Base-by-base conservation (phyloP, 495 filamentous ascomycete genomes). In the Neurospora sp. region DNA sequence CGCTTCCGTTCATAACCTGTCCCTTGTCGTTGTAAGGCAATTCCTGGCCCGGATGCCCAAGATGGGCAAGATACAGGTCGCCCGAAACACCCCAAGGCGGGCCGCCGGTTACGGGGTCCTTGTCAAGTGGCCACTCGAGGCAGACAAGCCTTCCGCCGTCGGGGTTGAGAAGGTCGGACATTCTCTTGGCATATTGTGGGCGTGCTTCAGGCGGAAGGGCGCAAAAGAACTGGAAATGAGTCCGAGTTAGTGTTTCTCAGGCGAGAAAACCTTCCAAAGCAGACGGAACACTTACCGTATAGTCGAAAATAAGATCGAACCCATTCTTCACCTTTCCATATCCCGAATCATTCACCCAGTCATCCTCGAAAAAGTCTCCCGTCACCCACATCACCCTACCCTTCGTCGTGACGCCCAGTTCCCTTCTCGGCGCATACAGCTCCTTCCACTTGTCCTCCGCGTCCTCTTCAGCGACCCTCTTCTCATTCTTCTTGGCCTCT, bases 231-330 rank as follows among this genome's bases (percentile, higher is more conserved):
- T 93, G 74, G 38, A 11, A 16, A 16, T 16, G 31, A 18, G 23
- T 41, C 7, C 5, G 18, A 75, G 39, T 42, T 40, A 70, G 42
- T 69, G 60, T 72, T 62, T 75, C 46, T 73, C 16, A n/a, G 27
- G 23, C 40, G 10, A 49, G n/a, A 42, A 16, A 5, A 5, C 23
- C 42, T 23, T 39, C 27, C 46, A 49, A 27, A 8, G 54, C 38
- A 39, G 62, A 40, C 11, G 46, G n/a, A 49, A 71, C 23, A 72
- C 89, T 76, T 85, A 93, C 93, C 38, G 92, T 94, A 79, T 95
- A 94, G 80, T 96, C 93, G 83, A 93, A 96, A 46, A 95, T 89
- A 37, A 96, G 78, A 83, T 96, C 92, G 82, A 94, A 94, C 40
- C 76, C 84, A 18, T 82, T 79, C 23, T 85, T 81, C 39, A 83